Base-by-base conservation (phyloP, 2,329 filamentous ascomycete species). In the Gliomastix tumulicola region DNA sequence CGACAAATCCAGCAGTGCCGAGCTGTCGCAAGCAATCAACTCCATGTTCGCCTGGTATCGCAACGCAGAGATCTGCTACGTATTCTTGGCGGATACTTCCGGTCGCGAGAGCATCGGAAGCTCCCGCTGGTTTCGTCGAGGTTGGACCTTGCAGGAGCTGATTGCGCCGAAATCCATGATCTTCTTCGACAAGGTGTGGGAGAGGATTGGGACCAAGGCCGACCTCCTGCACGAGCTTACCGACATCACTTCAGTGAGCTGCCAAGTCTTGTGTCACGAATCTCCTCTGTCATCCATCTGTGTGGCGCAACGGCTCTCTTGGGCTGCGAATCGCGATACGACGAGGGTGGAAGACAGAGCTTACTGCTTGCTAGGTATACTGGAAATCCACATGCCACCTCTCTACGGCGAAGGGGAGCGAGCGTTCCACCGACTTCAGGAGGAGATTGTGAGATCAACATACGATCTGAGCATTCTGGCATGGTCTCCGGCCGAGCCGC, bases 101-200 rank as follows among this genome's bases (percentile, higher is more conserved):
- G 28, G 20, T 6, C n/a, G n/a, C n/a, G n/a, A 11, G 3, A 7
- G 33, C 16, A 20, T 21, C 17, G 7, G n/a, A 11, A 10, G 8
- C 7, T 35, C 21, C 12, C 8, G 33, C 28, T 42, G 37, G 33
- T 40, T 37, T 18, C 37, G 23, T 28, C 33, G 34, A 30, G 44
- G 35, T 16, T 51, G 27, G 45, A 50, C 20, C 21, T 34, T 43
- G 18, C 32, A 41, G 25, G 41, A 43, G 31, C 30, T 43, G 30
- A 33, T 43, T 7, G 40, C 42, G 5, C 42, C 42, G 13, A 19
- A 37, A 16, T n/a, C 30, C n/a, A 18, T 36, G 10, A 40, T 37
- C 33, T 37, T 38, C 23, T 35, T 49, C 42, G 44, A 54, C 27
- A 11, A n/a, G 1, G 32, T 33, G 3, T 63, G 57, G 59, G 16